Conservation (phyloP, 148 eudicot species). For the Mesembryanthemum crystallinum region DNA sequence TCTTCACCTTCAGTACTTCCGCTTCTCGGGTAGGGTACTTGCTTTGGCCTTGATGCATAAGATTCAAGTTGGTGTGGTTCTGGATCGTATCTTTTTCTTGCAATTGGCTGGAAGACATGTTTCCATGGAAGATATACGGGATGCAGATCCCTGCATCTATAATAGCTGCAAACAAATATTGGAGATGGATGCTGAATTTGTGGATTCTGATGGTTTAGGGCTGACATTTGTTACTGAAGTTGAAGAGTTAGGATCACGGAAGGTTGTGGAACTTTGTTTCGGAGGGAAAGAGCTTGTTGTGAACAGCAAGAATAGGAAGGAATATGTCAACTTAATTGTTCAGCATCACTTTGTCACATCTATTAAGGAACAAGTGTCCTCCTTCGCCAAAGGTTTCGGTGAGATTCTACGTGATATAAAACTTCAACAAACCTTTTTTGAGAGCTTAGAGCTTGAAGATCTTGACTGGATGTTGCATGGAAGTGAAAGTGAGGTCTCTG, state of each 20-base stretch:
- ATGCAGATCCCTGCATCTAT: constrained; percentile 82
- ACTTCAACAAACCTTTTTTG: constrained; percentile 44
- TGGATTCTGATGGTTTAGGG: constrained; percentile 82
- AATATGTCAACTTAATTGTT: constrained; percentile 66
- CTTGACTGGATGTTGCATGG: constrained; percentile 84
- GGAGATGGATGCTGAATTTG: constrained; percentile 73
- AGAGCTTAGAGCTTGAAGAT: constrained; percentile 70
- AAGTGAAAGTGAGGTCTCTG: constrained; percentile 58
- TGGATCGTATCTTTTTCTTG: constrained; percentile 73
- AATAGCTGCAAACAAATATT: constrained; percentile 82
- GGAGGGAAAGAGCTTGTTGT: constrained; percentile 57
- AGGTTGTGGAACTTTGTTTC: constrained; percentile 67
- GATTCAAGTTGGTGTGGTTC: constrained; percentile 78
- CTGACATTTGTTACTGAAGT: constrained; percentile 80
- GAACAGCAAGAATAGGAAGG: constrained; percentile 65
- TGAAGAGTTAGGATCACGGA: constrained; percentile 73
- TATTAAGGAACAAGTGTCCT: constrained; percentile 57
- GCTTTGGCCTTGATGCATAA: constrained; percentile 91
- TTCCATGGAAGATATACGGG: constrained; percentile 68
- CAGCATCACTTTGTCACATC: constrained; percentile 65
- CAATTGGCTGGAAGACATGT: constrained; percentile 64
- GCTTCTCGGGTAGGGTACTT: constrained; percentile 75
- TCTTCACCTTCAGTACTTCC: constrained; percentile 67
- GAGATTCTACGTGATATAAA: constrained; percentile 49
- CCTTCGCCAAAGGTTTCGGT: constrained; percentile 70